A percentile compares a stretch with the other conserved stretches of the same genome.
These are phyloP conservation scores for Aspergillus carlsbadensis DNA, from an alignment of 495 filamentous ascomycete genomes.

Conservation along the genomic window DNA sequence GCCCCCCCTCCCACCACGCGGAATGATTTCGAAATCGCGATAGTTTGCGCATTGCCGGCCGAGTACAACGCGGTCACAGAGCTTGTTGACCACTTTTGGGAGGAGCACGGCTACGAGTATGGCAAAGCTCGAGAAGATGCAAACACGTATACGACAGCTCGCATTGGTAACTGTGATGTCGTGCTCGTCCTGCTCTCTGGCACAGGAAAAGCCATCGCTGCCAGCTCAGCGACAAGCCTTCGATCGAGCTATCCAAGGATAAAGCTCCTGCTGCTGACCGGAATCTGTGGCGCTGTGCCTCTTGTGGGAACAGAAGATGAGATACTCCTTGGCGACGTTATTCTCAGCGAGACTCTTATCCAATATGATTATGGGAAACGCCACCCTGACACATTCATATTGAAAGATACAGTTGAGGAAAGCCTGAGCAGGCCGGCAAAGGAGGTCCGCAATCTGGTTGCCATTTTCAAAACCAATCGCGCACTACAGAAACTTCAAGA, in stretches of 20 bases:
- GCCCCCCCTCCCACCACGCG: background rate
- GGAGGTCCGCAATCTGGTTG: background rate
- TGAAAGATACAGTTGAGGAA: background rate
- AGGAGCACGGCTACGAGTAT: background rate
- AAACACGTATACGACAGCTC: constrained; percentile 18
- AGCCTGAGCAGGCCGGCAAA: background rate
- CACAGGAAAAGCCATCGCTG: constrained; percentile 26
- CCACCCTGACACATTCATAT: background rate
- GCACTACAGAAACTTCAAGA: background rate
- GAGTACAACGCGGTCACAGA: background rate
- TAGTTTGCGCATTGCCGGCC: background rate
- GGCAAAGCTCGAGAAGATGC: constrained; percentile 7
- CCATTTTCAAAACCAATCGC: background rate
- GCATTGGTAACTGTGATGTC: constrained; percentile 26
- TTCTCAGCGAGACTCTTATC: background rate
- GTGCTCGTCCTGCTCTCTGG: constrained; percentile 23
- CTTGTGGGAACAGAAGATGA: background rate
- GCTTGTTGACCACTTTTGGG: background rate
- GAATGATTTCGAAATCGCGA: background rate
- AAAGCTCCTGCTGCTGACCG: constrained; percentile 8
- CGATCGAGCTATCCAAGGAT: constrained; percentile 11
- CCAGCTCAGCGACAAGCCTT: constrained; percentile 4
- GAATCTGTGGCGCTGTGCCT: background rate
- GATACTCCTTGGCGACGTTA: background rate
- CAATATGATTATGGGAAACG: background rate